Evolutionary conservation across 192 early-diverging fungal genomes (phyloP).

Genomic region (Coemansia sp.): DNA sequence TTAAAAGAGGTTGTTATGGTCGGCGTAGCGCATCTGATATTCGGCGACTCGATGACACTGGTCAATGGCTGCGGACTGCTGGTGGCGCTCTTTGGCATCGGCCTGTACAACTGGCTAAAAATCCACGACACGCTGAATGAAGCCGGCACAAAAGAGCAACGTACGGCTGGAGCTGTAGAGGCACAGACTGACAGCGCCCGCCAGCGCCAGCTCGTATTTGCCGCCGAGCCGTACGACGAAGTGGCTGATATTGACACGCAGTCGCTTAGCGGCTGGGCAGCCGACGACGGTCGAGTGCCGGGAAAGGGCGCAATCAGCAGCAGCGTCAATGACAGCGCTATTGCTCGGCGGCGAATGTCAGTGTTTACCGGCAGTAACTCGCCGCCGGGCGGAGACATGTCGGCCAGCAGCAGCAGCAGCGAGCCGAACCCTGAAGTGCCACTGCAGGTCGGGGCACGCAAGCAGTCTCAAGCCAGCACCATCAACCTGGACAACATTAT

Average conservation of each 20-base stretch:
- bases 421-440: not conserved
- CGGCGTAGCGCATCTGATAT: slow-evolving; percentile 63
- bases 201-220: slow-evolving; percentile 27
- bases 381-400: not conserved
- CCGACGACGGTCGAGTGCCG: not conserved
- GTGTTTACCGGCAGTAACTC: not conserved
- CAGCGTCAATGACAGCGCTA: slow-evolving; percentile 2
- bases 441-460: not conserved
- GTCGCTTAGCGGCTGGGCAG: not conserved
- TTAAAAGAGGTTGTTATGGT: slow-evolving; percentile 86
- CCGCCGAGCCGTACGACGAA: slow-evolving; percentile 28
- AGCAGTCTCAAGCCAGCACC: not conserved
- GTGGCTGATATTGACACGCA: slow-evolving; percentile 4
- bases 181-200: slow-evolving; percentile 4
- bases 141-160: not conserved
- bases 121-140: slow-evolving; percentile 38
- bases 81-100: slow-evolving; percentile 81
- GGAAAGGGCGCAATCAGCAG: slow-evolving; percentile 6
- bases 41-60: slow-evolving; percentile 75
- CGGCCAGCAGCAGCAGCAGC: not conserved
- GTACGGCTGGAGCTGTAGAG: not conserved
- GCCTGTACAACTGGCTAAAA: slow-evolving; percentile 67
- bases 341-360: slow-evolving; percentile 21
- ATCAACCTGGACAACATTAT: not conserved
- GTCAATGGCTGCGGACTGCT: slow-evolving; percentile 73